Evolutionary conservation across 2,329 filamentous ascomycete species (phyloP).

Genomic region (Fusarium euwallaceae): DNA sequence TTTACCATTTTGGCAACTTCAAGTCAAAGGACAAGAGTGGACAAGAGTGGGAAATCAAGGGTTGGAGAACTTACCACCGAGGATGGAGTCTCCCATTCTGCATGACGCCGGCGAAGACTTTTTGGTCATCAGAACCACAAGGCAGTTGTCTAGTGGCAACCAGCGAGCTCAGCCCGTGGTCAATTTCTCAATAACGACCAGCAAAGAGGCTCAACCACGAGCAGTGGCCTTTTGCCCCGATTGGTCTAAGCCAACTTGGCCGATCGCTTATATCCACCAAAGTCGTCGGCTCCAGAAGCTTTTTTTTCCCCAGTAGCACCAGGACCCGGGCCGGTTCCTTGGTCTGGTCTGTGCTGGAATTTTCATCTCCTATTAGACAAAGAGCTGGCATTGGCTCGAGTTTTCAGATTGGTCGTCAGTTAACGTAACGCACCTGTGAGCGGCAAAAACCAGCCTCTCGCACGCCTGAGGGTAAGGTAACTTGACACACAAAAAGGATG

Average conservation of each 20-base stretch:
- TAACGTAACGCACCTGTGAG: conserved; percentile 34
- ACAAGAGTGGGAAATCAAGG: conserved; percentile 1
- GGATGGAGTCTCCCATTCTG: neutral
- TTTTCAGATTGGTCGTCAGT: conserved; percentile 36
- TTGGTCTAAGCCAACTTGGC: conserved; percentile 38
- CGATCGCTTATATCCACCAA: conserved; percentile 33
- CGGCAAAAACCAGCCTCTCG: conserved; percentile 24
- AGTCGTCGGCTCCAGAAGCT: conserved; percentile 33
- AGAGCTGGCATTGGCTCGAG: conserved; percentile 29
- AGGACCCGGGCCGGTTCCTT: conserved; percentile 14
- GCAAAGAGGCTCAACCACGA: conserved; percentile 39
- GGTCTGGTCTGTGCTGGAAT: conserved; percentile 13
- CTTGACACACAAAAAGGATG: conserved; percentile 30
- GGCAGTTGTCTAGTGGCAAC: conserved; percentile 19
- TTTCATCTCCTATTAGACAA: conserved; percentile 5
- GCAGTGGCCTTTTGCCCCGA: conserved; percentile 43
- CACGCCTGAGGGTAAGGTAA: conserved; percentile 36
- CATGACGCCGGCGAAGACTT: neutral
- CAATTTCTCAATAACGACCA: conserved; percentile 23
- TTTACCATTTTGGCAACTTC: conserved; percentile 18
- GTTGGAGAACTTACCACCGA: neutral
- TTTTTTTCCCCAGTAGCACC: conserved; percentile 2
- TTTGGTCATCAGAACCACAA: neutral
- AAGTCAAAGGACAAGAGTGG: conserved; percentile 7
- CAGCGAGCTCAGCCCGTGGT: conserved; percentile 11